phyloP scores from a whole-genome alignment of 148 eudicot genomes.

The Suaeda aralocaspica region DNA sequence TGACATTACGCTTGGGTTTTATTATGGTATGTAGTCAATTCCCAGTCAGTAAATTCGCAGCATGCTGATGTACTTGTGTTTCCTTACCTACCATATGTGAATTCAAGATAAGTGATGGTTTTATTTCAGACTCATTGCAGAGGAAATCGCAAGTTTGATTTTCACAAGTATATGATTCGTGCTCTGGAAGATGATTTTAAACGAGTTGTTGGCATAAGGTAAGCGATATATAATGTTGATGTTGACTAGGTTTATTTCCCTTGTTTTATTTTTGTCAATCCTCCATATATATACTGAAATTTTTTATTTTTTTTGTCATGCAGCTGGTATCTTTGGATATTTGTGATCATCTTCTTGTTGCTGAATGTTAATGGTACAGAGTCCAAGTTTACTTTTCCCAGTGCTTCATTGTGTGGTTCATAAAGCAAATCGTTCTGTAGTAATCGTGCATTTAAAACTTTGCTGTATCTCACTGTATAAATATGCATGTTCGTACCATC shows the following conservation, averaged over 20 bases:
- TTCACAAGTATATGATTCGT: slow-evolving; percentile 95
- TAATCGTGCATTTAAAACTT: background rate
- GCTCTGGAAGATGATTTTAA: slow-evolving; percentile 92
- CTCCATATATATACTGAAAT: slow-evolving; percentile 3
- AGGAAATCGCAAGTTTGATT: slow-evolving; percentile 74
- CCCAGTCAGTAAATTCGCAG: background rate
- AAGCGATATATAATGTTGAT: slow-evolving; percentile 21
- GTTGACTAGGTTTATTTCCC: background rate
- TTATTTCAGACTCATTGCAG: slow-evolving; percentile 69
- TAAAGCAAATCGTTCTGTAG: background rate
- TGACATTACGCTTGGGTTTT: slow-evolving; percentile 71
- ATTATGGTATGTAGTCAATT: slow-evolving; percentile 45
- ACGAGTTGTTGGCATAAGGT: slow-evolving; percentile 92
- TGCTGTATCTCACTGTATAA: background rate
- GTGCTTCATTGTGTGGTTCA: background rate
- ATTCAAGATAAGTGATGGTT: background rate
- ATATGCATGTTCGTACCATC: background rate
- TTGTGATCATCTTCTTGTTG: slow-evolving; percentile 81
- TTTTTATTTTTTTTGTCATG: slow-evolving; percentile 29
- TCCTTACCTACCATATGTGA: background rate
- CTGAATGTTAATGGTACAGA: slow-evolving; percentile 81
- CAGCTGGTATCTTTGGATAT: slow-evolving; percentile 99
- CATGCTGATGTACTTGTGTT: slow-evolving; percentile 1
- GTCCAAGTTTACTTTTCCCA: slow-evolving; percentile 13
- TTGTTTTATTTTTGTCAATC: background rate